Conservation (phyloP, 176 grass and related monocot species). For the Elaeis guineensis region DNA sequence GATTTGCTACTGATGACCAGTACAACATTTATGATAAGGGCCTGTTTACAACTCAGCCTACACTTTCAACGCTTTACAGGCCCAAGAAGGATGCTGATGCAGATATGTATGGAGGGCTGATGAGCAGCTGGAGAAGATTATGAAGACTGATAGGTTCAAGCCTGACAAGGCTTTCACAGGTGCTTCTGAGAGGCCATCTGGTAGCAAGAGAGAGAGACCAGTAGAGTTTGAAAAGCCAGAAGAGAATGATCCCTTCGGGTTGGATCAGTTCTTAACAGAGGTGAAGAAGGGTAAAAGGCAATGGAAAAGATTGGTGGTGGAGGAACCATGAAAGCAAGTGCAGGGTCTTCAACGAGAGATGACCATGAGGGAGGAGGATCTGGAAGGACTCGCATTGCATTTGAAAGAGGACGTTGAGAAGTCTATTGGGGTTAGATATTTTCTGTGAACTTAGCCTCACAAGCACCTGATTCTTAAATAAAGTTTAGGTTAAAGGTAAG, state of each 20-base stretch:
- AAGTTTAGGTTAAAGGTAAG: no score
- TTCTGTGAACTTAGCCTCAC: no score
- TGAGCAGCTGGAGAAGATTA: constrained; percentile 77
- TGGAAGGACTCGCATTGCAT: constrained; percentile 79
- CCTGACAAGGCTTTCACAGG: constrained; percentile 78
- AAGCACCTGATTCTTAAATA: no score
- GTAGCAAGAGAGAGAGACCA: constrained; percentile 72
- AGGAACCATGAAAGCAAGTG: constrained; percentile 95
- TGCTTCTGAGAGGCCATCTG: constrained; percentile 47
- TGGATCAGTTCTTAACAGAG: constrained; percentile 96
- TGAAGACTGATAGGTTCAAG: constrained; percentile 90
- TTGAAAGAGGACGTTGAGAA: constrained; percentile 58
- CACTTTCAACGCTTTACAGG: constrained; percentile 68
- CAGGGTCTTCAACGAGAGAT: constrained; percentile 75
- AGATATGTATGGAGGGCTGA: constrained; percentile 65
- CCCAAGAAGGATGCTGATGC: constrained; percentile 92
- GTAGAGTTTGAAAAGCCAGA: constrained; percentile 89
- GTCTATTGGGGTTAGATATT: no score
- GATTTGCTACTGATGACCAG: constrained; percentile 76
- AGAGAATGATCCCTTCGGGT: constrained; percentile 81
- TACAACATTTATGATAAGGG: constrained; percentile 93
- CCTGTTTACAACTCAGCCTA: constrained; percentile 63
- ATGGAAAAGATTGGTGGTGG: constrained; percentile 87
- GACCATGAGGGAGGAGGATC: constrained; percentile 79
- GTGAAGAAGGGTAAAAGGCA: constrained; percentile 96